Base-by-base conservation (phyloP, 306 rosid species). In the Abrus precatorius region DNA sequence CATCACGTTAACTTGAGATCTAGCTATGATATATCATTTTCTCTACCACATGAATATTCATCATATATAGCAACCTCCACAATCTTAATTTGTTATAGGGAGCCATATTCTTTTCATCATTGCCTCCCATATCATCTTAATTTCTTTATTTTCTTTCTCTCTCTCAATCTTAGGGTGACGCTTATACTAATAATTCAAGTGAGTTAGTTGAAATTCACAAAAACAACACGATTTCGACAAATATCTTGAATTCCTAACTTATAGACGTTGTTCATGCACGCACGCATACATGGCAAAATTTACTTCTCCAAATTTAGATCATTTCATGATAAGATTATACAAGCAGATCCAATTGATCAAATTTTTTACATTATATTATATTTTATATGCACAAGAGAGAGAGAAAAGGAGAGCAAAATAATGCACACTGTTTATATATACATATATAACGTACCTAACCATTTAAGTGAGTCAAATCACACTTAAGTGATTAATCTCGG, bases 31-130 rank as follows among this genome's bases (percentile, higher is more conserved):
- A 20, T 20, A 20, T 20, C 20, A 20, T 83, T 48, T 63, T 75
- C 85, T 78, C 60, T 76, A 76, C 61, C 91, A 85, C 93, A 89
- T 90, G 86, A 87, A 81, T 77, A 9, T 50, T 85, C 85, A 87
- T 53, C 70, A 87, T 86, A 87, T 87, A 77, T 73, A 83, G 38
- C 20, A 20, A 20, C 84, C 82, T 87, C 86, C 92, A 86, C 88
- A 80, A 79, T 83, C 70, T 8, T 52, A n/a, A 47, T 36, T 80
- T 53, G 7, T 52, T 33, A 75, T 82, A 53, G 60, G 60, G 62
- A 82, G n/a, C 41, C 81, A 89, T 88, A 81, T 86, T 89, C 88
- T 69, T 75, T 75, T 74, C 84, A 72, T 87, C 82, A 83, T 84
- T 82, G 74, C 41, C 62, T 14, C 48, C 56, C 34, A 48, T 13